Evolutionary conservation across 768 basidiomycete species (phyloP), one percentile per base, ranked within the genome.

Genomic region (Imleria badia): DNA sequence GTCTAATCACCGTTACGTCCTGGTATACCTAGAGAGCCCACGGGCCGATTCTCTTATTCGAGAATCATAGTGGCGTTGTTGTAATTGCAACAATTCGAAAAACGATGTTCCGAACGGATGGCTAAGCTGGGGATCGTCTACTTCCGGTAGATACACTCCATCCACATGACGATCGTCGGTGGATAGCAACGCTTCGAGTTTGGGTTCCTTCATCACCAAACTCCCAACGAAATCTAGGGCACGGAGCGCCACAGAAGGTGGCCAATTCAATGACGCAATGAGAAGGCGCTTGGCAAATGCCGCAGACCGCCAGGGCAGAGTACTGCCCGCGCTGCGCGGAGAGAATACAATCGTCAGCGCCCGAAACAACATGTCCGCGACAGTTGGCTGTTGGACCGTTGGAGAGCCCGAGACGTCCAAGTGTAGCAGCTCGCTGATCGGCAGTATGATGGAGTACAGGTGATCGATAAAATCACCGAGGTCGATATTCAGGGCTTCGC

Each of bases 401-500:
- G 65, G 66, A 38, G 64, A 65, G 48, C 65, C 52, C 59, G 69
- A 50, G 45, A 76, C 74, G 52, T 94, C 91, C 57, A 91, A 75
- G 57, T 84, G 81, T 10, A 81, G 76, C 61, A 81, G 75, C 54
- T 90, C 71, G 49, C 86, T 84, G 61, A 96, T 76, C 5, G 89
- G 83, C 11, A 87, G 78, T 60, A 99, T 83, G 59, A 94, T 80
- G 20, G 83, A 77, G 75, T 96, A 98, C 10, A 99, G 81, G 23
- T 83, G 81, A 48, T 85, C 81, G 69, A 92, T 81, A 67, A 98
- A 98, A 64, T 94, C 96, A 64, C 76, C 80, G 51, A 98, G 80
- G 78, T 98, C 97, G 66, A 99, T 91, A 65, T 94, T 94, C 62
- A 99, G 80, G n/a, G 96, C 92, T 75, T 99, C 97, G 54, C 94